Conservation (phyloP, 129 eudicot species). For the sunflower (Helianthus annuus) region DNA sequence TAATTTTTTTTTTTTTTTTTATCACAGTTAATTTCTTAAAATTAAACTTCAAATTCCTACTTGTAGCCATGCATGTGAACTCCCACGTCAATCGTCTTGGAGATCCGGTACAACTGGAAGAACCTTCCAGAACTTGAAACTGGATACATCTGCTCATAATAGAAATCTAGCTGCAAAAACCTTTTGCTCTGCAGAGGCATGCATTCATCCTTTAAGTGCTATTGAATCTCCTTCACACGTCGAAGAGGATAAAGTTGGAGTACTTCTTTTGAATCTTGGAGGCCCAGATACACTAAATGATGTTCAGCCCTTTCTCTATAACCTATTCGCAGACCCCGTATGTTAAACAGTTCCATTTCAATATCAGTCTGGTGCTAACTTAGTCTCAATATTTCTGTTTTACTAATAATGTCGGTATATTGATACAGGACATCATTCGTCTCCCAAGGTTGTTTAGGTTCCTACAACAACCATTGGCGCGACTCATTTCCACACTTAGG, state of each 20-base stretch:
- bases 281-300: constrained; percentile 93
- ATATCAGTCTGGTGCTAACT: neutral
- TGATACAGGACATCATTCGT: constrained; percentile 77
- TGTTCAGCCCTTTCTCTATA: constrained; percentile 91
- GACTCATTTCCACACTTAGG: constrained; percentile 69
- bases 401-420: constrained; percentile 13
- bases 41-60: constrained; percentile 8
- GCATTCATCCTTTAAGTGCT: constrained; percentile 37
- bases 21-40: neutral
- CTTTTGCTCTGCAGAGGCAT: constrained; percentile 45
- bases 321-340: constrained; percentile 97
- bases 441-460: constrained; percentile 83
- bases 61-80: constrained; percentile 29
- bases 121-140: constrained; percentile 33
- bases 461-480: constrained; percentile 80
- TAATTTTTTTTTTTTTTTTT: neutral
- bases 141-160: constrained; percentile 26
- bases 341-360: constrained; percentile 21
- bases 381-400: neutral
- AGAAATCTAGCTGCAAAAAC: constrained; percentile 39
- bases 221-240: constrained; percentile 47
- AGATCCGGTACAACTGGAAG: constrained; percentile 30
- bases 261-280: constrained; percentile 86
- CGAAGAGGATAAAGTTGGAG: constrained; percentile 82
- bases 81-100: constrained; percentile 25